phyloP scores from a whole-genome alignment of 1,139 yeast species.

The Fermentozyma sake region DNA sequence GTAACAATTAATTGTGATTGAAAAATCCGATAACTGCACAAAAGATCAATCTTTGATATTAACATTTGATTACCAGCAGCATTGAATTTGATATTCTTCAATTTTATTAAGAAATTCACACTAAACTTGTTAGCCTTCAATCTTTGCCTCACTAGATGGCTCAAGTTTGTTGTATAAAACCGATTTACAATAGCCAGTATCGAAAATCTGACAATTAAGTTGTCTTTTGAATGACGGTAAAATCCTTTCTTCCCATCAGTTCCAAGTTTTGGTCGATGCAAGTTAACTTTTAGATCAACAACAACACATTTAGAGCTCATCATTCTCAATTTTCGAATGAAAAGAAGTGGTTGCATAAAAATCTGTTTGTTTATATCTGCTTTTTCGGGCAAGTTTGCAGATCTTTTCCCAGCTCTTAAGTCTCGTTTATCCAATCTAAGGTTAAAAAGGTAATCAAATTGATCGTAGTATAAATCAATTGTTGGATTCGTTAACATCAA shows the following conservation, averaged over 20 bases:
- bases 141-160: slow-evolving; percentile 7
- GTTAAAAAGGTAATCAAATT: slow-evolving; percentile 17
- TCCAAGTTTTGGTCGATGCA: slow-evolving; percentile 31
- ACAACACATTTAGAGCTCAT: slow-evolving; percentile 26
- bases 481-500: slow-evolving; percentile 27
- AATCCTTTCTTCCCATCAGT: slow-evolving; percentile 12
- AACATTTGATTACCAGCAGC: slow-evolving; percentile 30
- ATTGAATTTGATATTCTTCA: slow-evolving; percentile 28
- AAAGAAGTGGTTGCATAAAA: slow-evolving; percentile 8
- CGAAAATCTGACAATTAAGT: slow-evolving; percentile 21
- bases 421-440: neutral
- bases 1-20: slow-evolving; percentile 20
- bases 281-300: slow-evolving; percentile 26
- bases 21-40: slow-evolving; percentile 23
- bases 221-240: slow-evolving; percentile 26
- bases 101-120: slow-evolving; percentile 18
- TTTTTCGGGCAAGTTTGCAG: too few species aligned
- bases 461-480: slow-evolving; percentile 38
- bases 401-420: too few species aligned
- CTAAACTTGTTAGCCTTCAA: slow-evolving; percentile 6
- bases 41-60: slow-evolving; percentile 25
- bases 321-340: slow-evolving; percentile 11
- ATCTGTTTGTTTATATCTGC: slow-evolving; percentile 2
- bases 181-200: slow-evolving; percentile 25
- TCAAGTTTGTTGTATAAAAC: slow-evolving; percentile 24